Conservation (phyloP, 805 yeast genomes). For the Candida nitratophila region DNA sequence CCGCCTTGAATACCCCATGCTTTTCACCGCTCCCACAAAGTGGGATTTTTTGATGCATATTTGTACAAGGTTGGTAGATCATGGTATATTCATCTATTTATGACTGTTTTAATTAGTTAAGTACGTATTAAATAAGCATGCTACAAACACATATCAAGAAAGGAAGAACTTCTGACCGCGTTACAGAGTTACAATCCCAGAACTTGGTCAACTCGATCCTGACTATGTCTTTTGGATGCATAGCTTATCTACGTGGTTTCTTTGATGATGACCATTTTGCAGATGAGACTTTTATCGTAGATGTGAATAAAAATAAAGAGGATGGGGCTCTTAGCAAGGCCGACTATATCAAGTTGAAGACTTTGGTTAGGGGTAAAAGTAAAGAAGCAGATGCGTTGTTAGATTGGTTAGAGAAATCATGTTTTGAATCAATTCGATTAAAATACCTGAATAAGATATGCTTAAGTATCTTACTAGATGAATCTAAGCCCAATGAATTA, state of each 20-base stretch:
- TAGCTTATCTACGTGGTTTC: constrained; percentile 49
- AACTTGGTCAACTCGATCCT: constrained; percentile 41
- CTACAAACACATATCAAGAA: not conserved
- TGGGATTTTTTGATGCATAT: too few species aligned
- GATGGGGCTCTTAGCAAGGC: not conserved
- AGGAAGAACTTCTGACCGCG: constrained; percentile 13
- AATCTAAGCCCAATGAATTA: constrained; percentile 32
- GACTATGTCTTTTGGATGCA: constrained; percentile 48
- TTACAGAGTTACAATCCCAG: constrained; percentile 26
- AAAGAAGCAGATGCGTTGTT: constrained; percentile 40
- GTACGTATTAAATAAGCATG: too few species aligned
- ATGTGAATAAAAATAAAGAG: constrained; percentile 19
- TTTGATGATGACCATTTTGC: constrained; percentile 49
- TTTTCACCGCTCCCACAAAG: too few species aligned
- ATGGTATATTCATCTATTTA: too few species aligned
- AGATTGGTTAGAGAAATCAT: constrained; percentile 49
- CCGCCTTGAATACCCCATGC: too few species aligned
- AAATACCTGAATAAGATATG: constrained; percentile 38
- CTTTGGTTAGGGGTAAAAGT: constrained; percentile 38
- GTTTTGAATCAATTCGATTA: constrained; percentile 34
- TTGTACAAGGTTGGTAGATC: too few species aligned
- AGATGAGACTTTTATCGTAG: constrained; percentile 39
- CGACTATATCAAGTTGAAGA: constrained; percentile 38
- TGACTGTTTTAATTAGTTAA: too few species aligned
- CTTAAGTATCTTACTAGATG: constrained; percentile 38